These are phyloP conservation scores for Taiozyma onychis DNA, from an alignment of 1,139 yeast species.

Conservation along the genomic window DNA sequence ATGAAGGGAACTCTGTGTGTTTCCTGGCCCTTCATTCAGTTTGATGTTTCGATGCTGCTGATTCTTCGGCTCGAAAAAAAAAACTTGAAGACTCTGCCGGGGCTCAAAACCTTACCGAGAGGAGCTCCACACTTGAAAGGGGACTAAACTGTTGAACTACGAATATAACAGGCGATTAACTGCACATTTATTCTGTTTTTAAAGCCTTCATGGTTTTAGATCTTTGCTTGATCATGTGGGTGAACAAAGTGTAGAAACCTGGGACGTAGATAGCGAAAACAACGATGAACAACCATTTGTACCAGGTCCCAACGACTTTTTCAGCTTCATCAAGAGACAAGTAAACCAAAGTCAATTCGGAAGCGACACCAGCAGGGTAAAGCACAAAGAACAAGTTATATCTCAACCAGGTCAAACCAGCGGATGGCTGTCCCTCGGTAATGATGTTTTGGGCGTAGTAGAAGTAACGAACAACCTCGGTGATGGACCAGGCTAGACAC, in stretches of 20 bases:
- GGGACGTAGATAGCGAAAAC: constrained; percentile 71
- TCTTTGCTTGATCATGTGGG: constrained; percentile 89
- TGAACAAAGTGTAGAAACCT: constrained; percentile 77
- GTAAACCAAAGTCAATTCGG: constrained; percentile 70
- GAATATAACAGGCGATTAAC: background rate
- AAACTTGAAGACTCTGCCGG: background rate
- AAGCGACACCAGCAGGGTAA: constrained; percentile 87
- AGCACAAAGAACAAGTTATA: constrained; percentile 78
- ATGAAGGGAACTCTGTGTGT: background rate
- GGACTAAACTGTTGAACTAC: background rate
- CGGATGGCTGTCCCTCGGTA: constrained; percentile 53
- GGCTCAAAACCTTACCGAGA: background rate
- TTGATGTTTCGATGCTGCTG: background rate
- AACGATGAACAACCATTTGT: constrained; percentile 48
- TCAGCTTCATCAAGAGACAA: constrained; percentile 63
- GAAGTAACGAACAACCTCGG: constrained; percentile 85
- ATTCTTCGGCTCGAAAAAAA: background rate
- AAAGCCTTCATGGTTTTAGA: constrained; percentile 47
- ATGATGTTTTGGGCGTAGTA: constrained; percentile 70
- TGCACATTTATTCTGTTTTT: background rate
- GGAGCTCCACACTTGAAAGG: background rate
- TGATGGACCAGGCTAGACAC: constrained; percentile 80
- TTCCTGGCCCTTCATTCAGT: background rate
- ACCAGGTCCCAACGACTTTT: constrained; percentile 42
- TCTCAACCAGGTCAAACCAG: constrained; percentile 62